phyloP scores from a whole-genome alignment of 73 alveolate species.

The Paramecium primaurelia region DNA sequence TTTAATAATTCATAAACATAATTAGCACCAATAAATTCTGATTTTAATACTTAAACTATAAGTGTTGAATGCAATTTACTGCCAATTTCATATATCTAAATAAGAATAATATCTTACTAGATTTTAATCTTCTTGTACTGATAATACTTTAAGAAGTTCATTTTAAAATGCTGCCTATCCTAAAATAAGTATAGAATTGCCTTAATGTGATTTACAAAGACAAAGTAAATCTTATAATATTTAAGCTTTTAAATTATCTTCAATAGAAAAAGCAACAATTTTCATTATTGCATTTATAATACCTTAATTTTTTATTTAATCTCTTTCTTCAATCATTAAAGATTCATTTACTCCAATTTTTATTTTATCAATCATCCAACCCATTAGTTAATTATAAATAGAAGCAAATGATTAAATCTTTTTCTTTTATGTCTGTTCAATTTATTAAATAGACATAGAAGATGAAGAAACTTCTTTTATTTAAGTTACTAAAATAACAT shows the following conservation, averaged over 20 bases:
- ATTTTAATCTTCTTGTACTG: background rate
- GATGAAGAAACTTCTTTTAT: background rate
- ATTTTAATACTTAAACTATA: background rate
- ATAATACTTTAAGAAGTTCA: background rate
- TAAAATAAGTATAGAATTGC: constrained; percentile 4
- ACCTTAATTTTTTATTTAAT: background rate
- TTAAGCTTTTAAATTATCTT: background rate
- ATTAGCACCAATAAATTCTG: constrained; percentile 16
- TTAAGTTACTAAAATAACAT: background rate
- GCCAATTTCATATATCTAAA: constrained; percentile 22
- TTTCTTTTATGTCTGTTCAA: background rate
- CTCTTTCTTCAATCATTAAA: constrained; percentile 28
- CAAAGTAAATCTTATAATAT: constrained; percentile 25
- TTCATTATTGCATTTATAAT: background rate
- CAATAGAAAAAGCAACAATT: background rate
- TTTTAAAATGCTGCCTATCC: background rate
- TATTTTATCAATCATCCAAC: constrained; percentile 16
- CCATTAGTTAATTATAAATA: background rate
- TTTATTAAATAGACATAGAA: background rate
- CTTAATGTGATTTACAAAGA: constrained; percentile 11
- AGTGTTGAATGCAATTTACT: background rate
- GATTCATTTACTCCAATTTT: background rate
- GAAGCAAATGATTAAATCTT: background rate
- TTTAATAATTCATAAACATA: background rate
- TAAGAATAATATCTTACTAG: background rate